A percentile compares a stretch with the other conserved stretches of the same genome.
Conservation (phyloP, 1,284 basidiomycete genomes). For the Ustilago loliicola region DNA sequence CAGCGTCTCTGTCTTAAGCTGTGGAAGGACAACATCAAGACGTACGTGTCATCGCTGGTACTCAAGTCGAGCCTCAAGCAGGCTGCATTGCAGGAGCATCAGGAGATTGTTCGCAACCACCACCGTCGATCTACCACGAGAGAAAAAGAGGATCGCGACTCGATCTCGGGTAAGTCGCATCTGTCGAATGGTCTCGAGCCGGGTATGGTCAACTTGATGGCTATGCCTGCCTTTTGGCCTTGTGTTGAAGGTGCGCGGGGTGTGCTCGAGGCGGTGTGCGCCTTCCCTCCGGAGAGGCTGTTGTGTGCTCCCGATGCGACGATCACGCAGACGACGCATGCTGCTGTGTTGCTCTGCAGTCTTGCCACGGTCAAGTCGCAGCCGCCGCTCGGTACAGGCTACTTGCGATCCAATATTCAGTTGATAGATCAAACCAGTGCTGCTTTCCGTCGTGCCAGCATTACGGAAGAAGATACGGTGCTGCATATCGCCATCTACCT, state of each 20-base stretch:
- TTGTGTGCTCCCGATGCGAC: slow-evolving; percentile 46
- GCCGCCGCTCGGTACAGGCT: slow-evolving; percentile 45
- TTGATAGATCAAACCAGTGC: slow-evolving; percentile 46
- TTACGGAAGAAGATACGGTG: slow-evolving; percentile 47
- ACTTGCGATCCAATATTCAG: slow-evolving; percentile 46
- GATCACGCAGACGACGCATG: slow-evolving; percentile 45
- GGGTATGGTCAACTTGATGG: slow-evolving; percentile 49
- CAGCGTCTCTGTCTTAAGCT: slow-evolving; percentile 42
- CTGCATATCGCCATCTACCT: slow-evolving; percentile 47
- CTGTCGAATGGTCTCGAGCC: slow-evolving; percentile 34
- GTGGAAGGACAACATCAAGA: slow-evolving; percentile 55
- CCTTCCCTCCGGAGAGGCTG: slow-evolving; percentile 33
- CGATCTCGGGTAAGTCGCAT: slow-evolving; percentile 37
- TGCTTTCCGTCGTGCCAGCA: slow-evolving; percentile 43
- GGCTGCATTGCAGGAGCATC: slow-evolving; percentile 47
- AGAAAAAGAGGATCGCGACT: slow-evolving; percentile 44
- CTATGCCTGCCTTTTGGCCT: slow-evolving; percentile 55
- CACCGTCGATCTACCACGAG: slow-evolving; percentile 41
- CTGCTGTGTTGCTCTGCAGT: slow-evolving; percentile 50
- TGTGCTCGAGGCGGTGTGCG: slow-evolving; percentile 41
- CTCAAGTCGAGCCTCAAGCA: slow-evolving; percentile 52
- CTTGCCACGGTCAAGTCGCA: slow-evolving; percentile 45
- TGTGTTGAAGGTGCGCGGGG: slow-evolving; percentile 50
- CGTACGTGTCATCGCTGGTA: slow-evolving; percentile 48
- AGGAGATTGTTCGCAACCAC: slow-evolving; percentile 50